A percentile compares a stretch with the other conserved stretches of the same genome.
Conservation (phyloP, 352 stramenopile genomes). For the Pythium grandisporangium region DNA sequence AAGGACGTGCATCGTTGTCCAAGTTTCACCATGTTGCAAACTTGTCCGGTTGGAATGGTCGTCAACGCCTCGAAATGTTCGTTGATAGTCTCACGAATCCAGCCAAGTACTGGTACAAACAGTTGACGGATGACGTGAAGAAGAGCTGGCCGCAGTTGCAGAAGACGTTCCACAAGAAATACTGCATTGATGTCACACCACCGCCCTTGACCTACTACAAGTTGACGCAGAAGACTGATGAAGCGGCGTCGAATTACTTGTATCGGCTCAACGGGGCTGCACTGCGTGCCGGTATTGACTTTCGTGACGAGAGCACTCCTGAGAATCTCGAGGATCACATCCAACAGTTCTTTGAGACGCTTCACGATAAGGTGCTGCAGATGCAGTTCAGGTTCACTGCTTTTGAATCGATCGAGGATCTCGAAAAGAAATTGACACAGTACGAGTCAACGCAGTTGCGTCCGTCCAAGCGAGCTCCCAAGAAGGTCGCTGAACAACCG, state of each 20-base stretch:
- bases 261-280: slow-evolving; percentile 10
- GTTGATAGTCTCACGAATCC: slow-evolving; percentile 1
- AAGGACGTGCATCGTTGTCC: background rate
- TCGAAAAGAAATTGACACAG: slow-evolving; percentile 6
- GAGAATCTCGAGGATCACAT: slow-evolving; percentile 8
- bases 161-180: slow-evolving; percentile 3
- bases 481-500: too few species aligned
- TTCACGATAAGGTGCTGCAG: slow-evolving; percentile 10
- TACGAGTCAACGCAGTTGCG: slow-evolving; percentile 6
- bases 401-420: slow-evolving; percentile 7
- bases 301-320: background rate
- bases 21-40: slow-evolving; percentile 3
- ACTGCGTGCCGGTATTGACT: slow-evolving; percentile 2
- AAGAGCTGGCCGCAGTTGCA: background rate
- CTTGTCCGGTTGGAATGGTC: slow-evolving; percentile 4
- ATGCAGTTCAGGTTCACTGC: slow-evolving; percentile 4
- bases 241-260: slow-evolving; percentile 7
- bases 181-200: slow-evolving; percentile 2
- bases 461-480: background rate
- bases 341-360: slow-evolving; percentile 10
- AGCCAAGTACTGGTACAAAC: slow-evolving; percentile 3
- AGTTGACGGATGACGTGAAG: slow-evolving; percentile 1
- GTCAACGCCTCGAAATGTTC: slow-evolving; percentile 6
- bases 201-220: slow-evolving; percentile 3
- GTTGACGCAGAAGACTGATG: slow-evolving; percentile 10